Base-by-base conservation (phyloP, 2,329 filamentous ascomycete genomes). In the Aspergillus oerlinghausenensis region DNA sequence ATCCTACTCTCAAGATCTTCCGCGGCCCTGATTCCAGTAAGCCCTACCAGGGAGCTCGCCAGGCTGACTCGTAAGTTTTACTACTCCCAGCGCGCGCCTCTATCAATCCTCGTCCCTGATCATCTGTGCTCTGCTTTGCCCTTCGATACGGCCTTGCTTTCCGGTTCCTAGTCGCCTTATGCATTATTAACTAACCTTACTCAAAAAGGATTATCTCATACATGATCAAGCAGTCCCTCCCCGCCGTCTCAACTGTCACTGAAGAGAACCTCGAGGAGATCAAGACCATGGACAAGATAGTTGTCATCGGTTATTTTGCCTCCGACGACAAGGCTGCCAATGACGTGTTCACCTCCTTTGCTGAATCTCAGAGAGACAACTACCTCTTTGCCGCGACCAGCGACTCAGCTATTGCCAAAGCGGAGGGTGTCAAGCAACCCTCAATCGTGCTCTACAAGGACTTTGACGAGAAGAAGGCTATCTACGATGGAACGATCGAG, bases 1-100 rank as follows among this genome's bases (percentile, higher is more conserved):
- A 99, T 84, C 94, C 94, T 61, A 99, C 94, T 65, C 86, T 99
- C 73, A 99, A 97, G 87, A 86, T 99, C 79, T 99, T 99, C 92
- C 91, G 93, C 70, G 93, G 94, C 67, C 77, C 80, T 47, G 90
- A 97, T 10, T 90, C 88, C 74, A 79, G 90, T 73, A 82, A 84
- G 64, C 88, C 92, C 62, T 99, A 99, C 80, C 82, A 82, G 68
- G 94, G 94, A 72, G 88, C 91, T 77, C 86, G 94, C 76, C 96
- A 97, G 83, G 88, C 92, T 64, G 86, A 85, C 76, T 80, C 84
- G 81, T 82, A 75, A 70, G 79, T 77, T 17, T 38, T 29, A 47
- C 11, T 17, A 38, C 14, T 35, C 32, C 11, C 32, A 17, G 32
- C 32, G 14, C 14, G 32, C 32, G 32, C 32, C 5, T 38, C 14